phyloP scores from a whole-genome alignment of 148 eudicot species.

The Amaranthus palmeri region DNA sequence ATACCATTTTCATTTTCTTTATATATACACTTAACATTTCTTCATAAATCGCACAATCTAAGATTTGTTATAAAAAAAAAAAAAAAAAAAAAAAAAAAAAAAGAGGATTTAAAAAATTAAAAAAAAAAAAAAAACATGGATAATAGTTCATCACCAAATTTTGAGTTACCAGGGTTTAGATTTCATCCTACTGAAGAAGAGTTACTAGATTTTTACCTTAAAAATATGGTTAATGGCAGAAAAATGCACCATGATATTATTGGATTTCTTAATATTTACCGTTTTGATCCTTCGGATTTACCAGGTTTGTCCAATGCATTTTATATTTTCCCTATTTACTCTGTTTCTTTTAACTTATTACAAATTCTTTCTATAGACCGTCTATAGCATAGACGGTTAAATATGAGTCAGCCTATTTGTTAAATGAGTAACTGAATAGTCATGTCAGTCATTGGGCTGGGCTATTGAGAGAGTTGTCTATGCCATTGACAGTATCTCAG shows the following conservation, averaged over 20 bases:
- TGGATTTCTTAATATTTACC: conserved; percentile 61
- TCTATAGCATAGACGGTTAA: no score
- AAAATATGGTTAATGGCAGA: conserved; percentile 40
- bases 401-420: no score
- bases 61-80: not conserved
- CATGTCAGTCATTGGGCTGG: no score
- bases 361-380: no score
- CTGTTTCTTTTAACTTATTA: not conserved
- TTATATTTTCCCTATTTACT: not conserved
- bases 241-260: conserved; percentile 43
- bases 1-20: no score
- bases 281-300: conserved; percentile 64
- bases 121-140: conserved; percentile 29
- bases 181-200: conserved; percentile 92
- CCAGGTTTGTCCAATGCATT: conserved; percentile 36
- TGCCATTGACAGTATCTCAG: no score
- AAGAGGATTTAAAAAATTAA: no score
- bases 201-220: conserved; percentile 71
- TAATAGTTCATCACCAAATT: conserved; percentile 21
- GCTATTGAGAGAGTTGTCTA: no score
- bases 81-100: not conserved
- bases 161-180: conserved; percentile 72
- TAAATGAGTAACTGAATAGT: no score
- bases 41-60: not conserved
- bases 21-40: not conserved